phyloP scores from a whole-genome alignment of 2,329 filamentous ascomycete species.

The Fusarium penzigii region DNA sequence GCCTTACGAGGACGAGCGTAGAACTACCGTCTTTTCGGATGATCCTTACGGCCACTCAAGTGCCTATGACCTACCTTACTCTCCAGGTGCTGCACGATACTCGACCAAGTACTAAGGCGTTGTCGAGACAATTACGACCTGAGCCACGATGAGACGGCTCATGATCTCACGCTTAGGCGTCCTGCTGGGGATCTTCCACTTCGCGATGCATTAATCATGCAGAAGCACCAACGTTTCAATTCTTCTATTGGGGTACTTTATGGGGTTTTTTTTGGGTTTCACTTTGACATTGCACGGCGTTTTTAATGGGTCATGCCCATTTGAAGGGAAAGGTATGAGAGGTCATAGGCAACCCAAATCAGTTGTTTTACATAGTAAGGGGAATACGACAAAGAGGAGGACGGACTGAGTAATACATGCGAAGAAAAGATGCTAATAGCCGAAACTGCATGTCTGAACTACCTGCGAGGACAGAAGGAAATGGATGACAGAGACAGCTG shows the following conservation, averaged over 20 bases:
- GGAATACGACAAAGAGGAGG: conserved; percentile 2
- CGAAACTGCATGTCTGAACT: background rate
- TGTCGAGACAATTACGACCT: conserved; percentile 3
- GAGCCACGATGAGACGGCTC: conserved; percentile 18
- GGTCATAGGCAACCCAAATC: background rate
- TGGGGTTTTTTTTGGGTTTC: conserved; percentile 6
- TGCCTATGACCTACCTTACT: conserved; percentile 54
- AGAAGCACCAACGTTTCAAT: conserved; percentile 4
- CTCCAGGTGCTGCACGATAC: conserved; percentile 44
- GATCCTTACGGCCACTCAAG: conserved; percentile 62
- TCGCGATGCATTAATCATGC: background rate
- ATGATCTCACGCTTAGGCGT: conserved; percentile 14
- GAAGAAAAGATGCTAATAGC: background rate
- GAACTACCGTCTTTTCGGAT: conserved; percentile 71
- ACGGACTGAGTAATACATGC: conserved; percentile 13
- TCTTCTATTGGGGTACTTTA: background rate
- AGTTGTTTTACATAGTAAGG: conserved; percentile 1
- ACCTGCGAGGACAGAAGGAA: background rate
- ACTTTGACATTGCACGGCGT: conserved; percentile 25
- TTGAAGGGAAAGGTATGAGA: background rate
- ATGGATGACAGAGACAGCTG: background rate
- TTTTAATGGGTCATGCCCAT: conserved; percentile 18
- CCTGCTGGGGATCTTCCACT: conserved; percentile 9
- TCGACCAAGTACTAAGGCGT: conserved; percentile 46
- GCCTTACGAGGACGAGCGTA: conserved; percentile 76